phyloP scores from a whole-genome alignment of 108 stramenopile genomes.

The Fragilaria crotonensis region DNA sequence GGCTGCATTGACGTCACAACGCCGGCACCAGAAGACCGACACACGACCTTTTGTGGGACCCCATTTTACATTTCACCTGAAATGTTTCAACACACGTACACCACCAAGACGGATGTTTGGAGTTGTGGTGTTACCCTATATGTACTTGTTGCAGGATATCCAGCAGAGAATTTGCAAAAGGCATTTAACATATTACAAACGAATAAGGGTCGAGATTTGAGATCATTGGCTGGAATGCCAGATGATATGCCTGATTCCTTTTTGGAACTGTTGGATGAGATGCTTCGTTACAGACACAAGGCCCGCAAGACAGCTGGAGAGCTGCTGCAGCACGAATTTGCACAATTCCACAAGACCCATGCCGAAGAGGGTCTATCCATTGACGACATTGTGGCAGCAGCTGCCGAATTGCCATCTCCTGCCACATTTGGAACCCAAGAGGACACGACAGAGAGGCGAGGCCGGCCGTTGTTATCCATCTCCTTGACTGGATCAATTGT shows the following conservation, averaged over 20 bases:
- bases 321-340: constrained; percentile 56
- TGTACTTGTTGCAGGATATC: constrained; percentile 78
- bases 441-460: background rate
- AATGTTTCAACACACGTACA: constrained; percentile 66
- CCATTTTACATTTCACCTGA: constrained; percentile 83
- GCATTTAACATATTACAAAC: constrained; percentile 67
- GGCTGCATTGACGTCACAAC: constrained; percentile 36
- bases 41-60: constrained; percentile 78
- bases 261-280: constrained; percentile 56
- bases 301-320: constrained; percentile 47
- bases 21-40: background rate
- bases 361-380: constrained; percentile 25
- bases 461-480: constrained; percentile 13
- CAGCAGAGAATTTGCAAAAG: constrained; percentile 60
- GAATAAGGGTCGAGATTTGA: constrained; percentile 26
- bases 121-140: constrained; percentile 63
- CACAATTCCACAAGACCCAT: constrained; percentile 53
- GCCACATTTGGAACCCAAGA: background rate
- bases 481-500: constrained; percentile 37
- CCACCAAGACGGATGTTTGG: constrained; percentile 68
- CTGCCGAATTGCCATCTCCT: constrained; percentile 2
- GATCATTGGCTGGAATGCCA: constrained; percentile 59
- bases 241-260: constrained; percentile 67
- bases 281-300: constrained; percentile 56
- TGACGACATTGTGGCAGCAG: constrained; percentile 34